Evolutionary conservation across 805 yeast genomes (phyloP).

Genomic region (Saccharomycopsis capsularis): DNA sequence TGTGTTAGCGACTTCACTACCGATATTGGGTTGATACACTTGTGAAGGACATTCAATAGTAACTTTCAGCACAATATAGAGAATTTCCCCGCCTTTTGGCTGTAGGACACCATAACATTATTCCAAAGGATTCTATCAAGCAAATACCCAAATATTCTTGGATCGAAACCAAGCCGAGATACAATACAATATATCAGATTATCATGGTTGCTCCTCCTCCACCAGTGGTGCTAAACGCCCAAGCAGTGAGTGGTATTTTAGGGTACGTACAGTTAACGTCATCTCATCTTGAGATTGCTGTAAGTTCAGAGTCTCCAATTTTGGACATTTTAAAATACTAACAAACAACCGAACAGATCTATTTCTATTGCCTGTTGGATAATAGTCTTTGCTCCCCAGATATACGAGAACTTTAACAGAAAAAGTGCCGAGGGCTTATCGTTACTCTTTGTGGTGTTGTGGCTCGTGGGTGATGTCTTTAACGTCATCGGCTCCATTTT

Average conservation of each 20-base stretch:
- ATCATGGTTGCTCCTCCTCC: conserved; percentile 47
- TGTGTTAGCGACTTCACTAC: no score
- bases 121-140: no score
- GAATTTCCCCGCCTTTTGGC: no score
- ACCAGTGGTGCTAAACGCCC: conserved; percentile 58
- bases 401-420: conserved; percentile 82
- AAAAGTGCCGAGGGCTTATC: conserved; percentile 89
- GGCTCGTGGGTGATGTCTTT: conserved; percentile 93
- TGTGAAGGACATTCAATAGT: no score
- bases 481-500: conserved; percentile 86
- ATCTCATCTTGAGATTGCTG: neutral
- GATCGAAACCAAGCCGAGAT: no score
- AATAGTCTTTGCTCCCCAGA: conserved; percentile 94
- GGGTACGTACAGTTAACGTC: conserved; percentile 36
- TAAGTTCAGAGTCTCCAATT: no score
- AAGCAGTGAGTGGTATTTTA: conserved; percentile 63
- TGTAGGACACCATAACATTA: no score
- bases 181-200: no score
- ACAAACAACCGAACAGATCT: conserved; percentile 37
- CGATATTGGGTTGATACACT: no score
- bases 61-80: no score
- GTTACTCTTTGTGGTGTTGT: conserved; percentile 72
- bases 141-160: no score
- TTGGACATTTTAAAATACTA: no score
- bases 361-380: conserved; percentile 97